Evolutionary conservation across 352 stramenopile species (phyloP), one percentile per base, ranked within the genome.

Genomic region (Phytophthora parvispora): DNA sequence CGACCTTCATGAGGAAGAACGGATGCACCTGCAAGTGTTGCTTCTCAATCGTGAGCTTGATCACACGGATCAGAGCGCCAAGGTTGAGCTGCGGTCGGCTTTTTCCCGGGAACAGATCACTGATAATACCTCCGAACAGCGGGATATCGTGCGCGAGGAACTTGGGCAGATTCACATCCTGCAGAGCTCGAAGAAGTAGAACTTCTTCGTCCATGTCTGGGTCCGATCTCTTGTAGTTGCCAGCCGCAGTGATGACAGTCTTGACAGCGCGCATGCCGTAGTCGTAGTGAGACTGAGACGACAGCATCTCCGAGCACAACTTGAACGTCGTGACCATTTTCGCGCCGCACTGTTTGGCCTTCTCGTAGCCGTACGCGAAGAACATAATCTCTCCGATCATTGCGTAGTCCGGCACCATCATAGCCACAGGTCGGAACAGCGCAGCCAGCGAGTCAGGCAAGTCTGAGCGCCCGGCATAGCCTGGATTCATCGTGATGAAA

Each of bases 261-360:
- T 99, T 99, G 13, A 99, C 96, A 1, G 96, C 96, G 31, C 96
- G 84, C 96, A 99, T 99, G 25, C 96, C 96, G 74, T 99, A 99
- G 78, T 99, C 96, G 66, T 99, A 99, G 73, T 99, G 96, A 24
- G 93, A 97, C 65, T 99, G 94, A 8, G 92, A 95, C 6, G 91
- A 98, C 9, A 99, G 64, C 76, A 99, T 97, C 67, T 99, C 96
- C 0, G 92, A 98, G 59, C 96, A 99, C 4, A 99, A 72, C 52
- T 96, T 96, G 76, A 99, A 99, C 2, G 96, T 99, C 16, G 95
- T 98, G 20, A 99, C 96, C 95, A 99, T 99, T 55, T 99, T 99
- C 10, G 95, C 90, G 1, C 94, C 95, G 42, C 94, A 98, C 27
- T 98, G 86, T 47, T 96, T 94, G 12, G 94, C 96, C 38, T 98